Base-by-base conservation (phyloP, 139 green algal species). In the Spirogloea muscicola region DNA sequence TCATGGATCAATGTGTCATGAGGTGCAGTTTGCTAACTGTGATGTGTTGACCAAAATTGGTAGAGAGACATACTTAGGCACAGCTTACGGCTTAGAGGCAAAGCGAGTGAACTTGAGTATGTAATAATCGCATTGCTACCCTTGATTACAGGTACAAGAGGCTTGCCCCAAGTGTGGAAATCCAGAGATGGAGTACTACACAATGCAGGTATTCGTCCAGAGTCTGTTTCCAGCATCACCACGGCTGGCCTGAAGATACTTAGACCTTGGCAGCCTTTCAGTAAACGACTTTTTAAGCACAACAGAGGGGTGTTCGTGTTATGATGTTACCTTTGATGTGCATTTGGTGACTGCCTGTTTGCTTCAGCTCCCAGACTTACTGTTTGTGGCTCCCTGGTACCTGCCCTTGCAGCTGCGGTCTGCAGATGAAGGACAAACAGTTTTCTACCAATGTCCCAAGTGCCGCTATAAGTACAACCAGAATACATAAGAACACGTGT, bases 371-470 rank as follows among this genome's bases (percentile, higher is more conserved):
- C 38, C 6, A 6, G 4, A 34, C 38, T 29, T 63, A 7, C 62
- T 61, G 18, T 25, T 16, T 43, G 27, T 34, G 25, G 29, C 13
- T 66, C 44, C 57, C 21, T 7, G 61, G 29, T 71, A 58, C 29
- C n/a, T 57, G n/a, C 49, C 34, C 6, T 34, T 79, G 0, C 83
- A 88, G 83, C 58, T 88, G 38, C 82, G 84, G 18, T 84, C 68
- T 3, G 84, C 73, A 49, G 84, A 88, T n/a, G 84, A 88, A 72
- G 84, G 84, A 7, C 84, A 88, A 67, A 88, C 84, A 7, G 84
- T 88, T 1, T 88, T 88, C 61, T 88, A 87, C 58, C 82, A 88
- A 65, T 88, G 84, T 49, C n/a, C 61, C 5, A 87, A 88, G 69
- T 88, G 83, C 59, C 39, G 34, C n/a, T 60, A 81, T 37, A 84